phyloP scores from a whole-genome alignment of 192 early-diverging fungal genomes.

The Backusella sp. region DNA sequence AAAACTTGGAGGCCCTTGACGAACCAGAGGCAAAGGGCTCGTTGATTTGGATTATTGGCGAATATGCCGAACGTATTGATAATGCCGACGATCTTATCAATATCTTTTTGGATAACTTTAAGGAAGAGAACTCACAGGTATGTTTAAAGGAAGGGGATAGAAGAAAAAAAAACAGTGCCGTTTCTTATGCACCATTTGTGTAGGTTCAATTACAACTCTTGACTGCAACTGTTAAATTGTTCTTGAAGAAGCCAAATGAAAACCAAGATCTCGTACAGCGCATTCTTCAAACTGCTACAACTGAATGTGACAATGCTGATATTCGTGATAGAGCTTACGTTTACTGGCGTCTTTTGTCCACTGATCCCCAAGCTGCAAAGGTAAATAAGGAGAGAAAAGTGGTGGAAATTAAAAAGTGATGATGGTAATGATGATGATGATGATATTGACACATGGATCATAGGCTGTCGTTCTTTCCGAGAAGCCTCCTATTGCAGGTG shows the following conservation, averaged over 20 bases:
- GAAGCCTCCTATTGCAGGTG: conserved; percentile 80
- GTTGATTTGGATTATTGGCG: conserved; percentile 95
- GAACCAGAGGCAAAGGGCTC: conserved; percentile 91
- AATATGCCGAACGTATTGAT: conserved; percentile 88
- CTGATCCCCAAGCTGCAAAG: conserved; percentile 92
- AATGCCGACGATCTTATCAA: conserved; percentile 80
- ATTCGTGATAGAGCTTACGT: conserved; percentile 95
- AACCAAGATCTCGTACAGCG: conserved; percentile 87
- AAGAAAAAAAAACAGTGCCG: neutral
- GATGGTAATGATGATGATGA: neutral
- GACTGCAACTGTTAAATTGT: conserved; percentile 90
- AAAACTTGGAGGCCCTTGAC: conserved; percentile 85
- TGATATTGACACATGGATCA: conserved; percentile 19
- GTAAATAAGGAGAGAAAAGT: conserved; percentile 32
- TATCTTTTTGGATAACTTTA: conserved; percentile 80
- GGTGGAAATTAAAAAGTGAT: neutral
- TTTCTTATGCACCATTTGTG: neutral
- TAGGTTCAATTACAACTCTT: conserved; percentile 91
- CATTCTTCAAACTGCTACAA: conserved; percentile 85
- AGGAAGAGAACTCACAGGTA: conserved; percentile 78
- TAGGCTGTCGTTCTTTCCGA: conserved; percentile 82
- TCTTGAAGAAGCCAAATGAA: conserved; percentile 85
- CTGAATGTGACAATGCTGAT: conserved; percentile 91
- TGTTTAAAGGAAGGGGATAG: neutral
- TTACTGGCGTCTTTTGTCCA: conserved; percentile 95